A percentile compares a stretch with the other conserved stretches of the same genome.
Evolutionary conservation across 257 asterid species (phyloP).

Genomic region (Craterostigma plantagineum): DNA sequence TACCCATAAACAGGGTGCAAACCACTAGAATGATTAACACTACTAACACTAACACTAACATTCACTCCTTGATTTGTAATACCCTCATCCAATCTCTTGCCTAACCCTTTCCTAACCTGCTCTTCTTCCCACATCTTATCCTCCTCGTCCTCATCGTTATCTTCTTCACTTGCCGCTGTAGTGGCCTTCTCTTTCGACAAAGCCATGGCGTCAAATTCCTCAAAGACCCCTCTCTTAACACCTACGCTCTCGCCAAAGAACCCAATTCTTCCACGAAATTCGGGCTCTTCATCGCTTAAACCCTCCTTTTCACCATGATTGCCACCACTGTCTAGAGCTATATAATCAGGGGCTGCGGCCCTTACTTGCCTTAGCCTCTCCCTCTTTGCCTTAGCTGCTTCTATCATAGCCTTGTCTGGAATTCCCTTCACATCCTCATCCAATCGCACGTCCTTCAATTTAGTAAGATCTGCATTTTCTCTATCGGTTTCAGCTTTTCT

Average conservation of each 20-base stretch:
- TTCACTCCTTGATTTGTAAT: constrained; percentile 27
- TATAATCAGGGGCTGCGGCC: constrained; percentile 73
- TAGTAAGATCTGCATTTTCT: constrained; percentile 18
- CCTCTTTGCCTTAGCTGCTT: constrained; percentile 68
- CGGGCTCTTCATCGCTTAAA: constrained; percentile 95
- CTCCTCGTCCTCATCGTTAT: constrained; percentile 68
- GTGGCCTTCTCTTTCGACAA: constrained; percentile 27
- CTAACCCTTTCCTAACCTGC: constrained; percentile 87
- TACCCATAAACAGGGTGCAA: constrained; percentile 24
- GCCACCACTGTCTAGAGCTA: constrained; percentile 81
- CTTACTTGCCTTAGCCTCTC: constrained; percentile 74
- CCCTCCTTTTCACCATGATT: constrained; percentile 96
- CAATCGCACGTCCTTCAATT: constrained; percentile 23
- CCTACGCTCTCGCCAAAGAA: constrained; percentile 60
- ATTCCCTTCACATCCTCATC: constrained; percentile 28
- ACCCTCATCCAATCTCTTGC: constrained; percentile 72
- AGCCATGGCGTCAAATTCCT: constrained; percentile 49
- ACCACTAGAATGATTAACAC: constrained; percentile 19
- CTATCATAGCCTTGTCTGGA: constrained; percentile 59
- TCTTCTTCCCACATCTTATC: constrained; percentile 97
- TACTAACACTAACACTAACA: constrained; percentile 14
- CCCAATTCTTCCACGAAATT: constrained; percentile 65
- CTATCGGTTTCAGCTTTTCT: constrained; percentile 12
- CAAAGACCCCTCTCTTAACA: constrained; percentile 75
- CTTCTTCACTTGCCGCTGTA: constrained; percentile 14